phyloP scores from a whole-genome alignment of 495 filamentous ascomycete species.

The Tuber brumale region DNA sequence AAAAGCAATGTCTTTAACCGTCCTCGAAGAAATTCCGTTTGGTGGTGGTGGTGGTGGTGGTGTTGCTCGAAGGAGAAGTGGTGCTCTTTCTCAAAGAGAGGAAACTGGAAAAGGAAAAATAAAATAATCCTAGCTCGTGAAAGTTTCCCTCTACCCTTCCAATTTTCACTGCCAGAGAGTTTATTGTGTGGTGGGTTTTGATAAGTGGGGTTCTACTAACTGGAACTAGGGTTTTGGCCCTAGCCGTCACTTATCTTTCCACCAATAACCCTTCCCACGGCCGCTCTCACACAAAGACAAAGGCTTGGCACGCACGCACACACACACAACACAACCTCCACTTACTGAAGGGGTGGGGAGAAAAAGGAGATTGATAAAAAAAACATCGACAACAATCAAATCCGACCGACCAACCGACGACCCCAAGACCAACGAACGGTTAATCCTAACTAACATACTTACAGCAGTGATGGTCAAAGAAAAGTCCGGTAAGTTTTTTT shows the following conservation, averaged over 20 bases:
- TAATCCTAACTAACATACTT: constrained; percentile 24
- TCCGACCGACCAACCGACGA: background rate
- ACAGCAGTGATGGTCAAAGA: constrained; percentile 19
- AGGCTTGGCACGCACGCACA: background rate
- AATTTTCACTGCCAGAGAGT: background rate
- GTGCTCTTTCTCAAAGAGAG: constrained; percentile 5
- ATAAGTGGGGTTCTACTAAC: background rate
- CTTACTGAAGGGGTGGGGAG: background rate
- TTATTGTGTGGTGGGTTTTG: background rate
- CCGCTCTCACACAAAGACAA: background rate
- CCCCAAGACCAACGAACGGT: background rate
- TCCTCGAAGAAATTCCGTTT: constrained; percentile 42
- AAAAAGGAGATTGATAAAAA: background rate
- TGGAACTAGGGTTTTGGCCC: background rate
- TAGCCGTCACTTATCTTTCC: background rate
- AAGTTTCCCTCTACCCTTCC: background rate
- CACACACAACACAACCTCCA: background rate
- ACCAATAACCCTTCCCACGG: background rate
- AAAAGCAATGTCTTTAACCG: constrained; percentile 38
- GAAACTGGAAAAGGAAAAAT: background rate
- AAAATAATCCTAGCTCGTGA: background rate
- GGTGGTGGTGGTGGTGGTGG: constrained; percentile 17
- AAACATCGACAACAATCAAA: background rate
- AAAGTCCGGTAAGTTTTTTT: constrained; percentile 27
- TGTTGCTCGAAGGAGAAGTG: constrained; percentile 32